phyloP scores from a whole-genome alignment of 169 alveolate species.

The Cryptosporidium felis region DNA sequence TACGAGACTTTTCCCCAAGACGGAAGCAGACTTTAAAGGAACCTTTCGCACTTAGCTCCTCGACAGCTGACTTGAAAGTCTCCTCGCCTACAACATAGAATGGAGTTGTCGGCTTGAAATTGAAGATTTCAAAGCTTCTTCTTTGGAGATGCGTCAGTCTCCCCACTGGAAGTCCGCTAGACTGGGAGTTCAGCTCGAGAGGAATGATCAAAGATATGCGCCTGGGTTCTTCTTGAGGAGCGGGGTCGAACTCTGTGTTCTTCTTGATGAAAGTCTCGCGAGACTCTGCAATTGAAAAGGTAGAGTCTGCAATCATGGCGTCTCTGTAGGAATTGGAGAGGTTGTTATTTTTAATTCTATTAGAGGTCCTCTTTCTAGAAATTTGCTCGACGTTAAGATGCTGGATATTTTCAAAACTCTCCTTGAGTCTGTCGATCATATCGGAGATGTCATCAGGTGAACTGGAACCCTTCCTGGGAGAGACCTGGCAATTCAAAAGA shows the following conservation, averaged over 20 bases:
- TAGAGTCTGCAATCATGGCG: conserved; percentile 54
- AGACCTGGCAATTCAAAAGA: background rate
- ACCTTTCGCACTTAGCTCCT: background rate
- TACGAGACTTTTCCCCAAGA: conserved; percentile 4
- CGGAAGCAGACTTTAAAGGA: background rate
- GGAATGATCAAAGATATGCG: conserved; percentile 41
- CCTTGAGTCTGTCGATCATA: background rate
- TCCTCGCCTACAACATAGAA: conserved; percentile 33
- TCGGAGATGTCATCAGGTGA: conserved; percentile 7
- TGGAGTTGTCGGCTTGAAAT: conserved; percentile 42
- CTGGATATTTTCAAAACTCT: background rate
- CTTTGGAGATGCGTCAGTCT: conserved; percentile 16
- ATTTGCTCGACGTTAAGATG: background rate
- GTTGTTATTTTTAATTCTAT: conserved; percentile 51
- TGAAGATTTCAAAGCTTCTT: conserved; percentile 33
- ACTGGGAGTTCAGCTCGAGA: background rate
- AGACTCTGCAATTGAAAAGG: conserved; percentile 51
- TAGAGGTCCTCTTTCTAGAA: conserved; percentile 35
- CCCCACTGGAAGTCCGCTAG: background rate
- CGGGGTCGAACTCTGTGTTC: background rate
- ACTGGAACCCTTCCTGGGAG: background rate
- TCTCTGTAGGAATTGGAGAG: conserved; percentile 58
- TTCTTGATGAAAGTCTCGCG: conserved; percentile 48
- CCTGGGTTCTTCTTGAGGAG: conserved; percentile 22
- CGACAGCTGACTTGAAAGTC: background rate